Conservation (phyloP, 2,329 filamentous ascomycete species). For the Colletotrichum viniferum region DNA sequence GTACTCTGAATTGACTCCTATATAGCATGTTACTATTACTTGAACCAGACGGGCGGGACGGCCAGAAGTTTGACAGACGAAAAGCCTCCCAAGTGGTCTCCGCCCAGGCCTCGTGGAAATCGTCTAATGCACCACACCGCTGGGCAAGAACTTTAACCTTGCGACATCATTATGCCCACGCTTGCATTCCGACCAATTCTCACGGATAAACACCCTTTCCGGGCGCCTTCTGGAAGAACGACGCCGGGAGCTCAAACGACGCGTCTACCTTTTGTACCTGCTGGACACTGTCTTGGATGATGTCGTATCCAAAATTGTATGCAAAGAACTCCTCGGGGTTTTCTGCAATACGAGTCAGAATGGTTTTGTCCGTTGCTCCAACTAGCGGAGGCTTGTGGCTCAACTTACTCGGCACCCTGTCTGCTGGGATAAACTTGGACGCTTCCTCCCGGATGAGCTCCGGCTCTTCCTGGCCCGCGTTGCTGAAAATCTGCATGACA, state of each 20-base stretch:
- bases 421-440: conserved; percentile 28
- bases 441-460: conserved; percentile 33
- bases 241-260: conserved; percentile 20
- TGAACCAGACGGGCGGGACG: background rate
- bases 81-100: background rate
- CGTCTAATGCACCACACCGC: background rate
- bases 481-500: conserved; percentile 41
- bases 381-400: background rate
- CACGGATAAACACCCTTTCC: background rate
- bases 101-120: background rate
- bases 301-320: conserved; percentile 27
- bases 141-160: background rate
- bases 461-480: conserved; percentile 38
- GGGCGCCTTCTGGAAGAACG: conserved; percentile 25
- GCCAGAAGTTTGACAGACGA: background rate
- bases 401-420: conserved; percentile 33
- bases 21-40: background rate
- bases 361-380: background rate
- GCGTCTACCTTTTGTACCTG: conserved; percentile 23
- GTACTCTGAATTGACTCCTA: background rate
- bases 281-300: conserved; percentile 21
- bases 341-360: background rate
- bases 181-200: background rate
- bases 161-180: background rate
- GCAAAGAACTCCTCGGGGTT: conserved; percentile 15